Evolutionary conservation across 2,329 filamentous ascomycete species (phyloP).

Genomic region (Stagonosporopsis cucurbitacearum): DNA sequence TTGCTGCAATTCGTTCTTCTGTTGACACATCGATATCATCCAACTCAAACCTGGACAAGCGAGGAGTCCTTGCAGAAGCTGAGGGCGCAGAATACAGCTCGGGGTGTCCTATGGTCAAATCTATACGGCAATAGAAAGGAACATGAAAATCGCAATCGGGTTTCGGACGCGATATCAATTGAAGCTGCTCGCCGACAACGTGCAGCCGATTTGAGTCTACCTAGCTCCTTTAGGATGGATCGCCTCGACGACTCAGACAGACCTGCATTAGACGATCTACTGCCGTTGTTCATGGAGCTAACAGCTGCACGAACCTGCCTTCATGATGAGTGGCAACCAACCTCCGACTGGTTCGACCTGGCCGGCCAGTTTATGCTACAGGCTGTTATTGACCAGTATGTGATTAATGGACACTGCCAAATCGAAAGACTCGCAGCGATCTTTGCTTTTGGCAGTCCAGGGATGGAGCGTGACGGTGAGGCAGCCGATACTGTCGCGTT

Average conservation of each 20-base stretch:
- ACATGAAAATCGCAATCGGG: conserved; percentile 19
- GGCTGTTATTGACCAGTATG: conserved; percentile 57
- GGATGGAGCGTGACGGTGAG: conserved; percentile 28
- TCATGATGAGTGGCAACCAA: conserved; percentile 44
- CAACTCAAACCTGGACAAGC: conserved; percentile 48
- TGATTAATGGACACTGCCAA: conserved; percentile 47
- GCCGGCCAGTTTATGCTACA: conserved; percentile 59
- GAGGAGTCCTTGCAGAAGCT: conserved; percentile 44
- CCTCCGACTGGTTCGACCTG: conserved; percentile 54
- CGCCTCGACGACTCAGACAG: conserved; percentile 45
- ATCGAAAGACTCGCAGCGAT: conserved; percentile 51
- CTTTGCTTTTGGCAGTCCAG: conserved; percentile 55
- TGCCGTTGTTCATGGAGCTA: conserved; percentile 60
- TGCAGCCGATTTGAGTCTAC: conserved; percentile 35
- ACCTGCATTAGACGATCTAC: conserved; percentile 48
- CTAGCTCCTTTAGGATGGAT: conserved; percentile 26
- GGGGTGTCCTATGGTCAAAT: conserved; percentile 26
- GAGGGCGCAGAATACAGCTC: conserved; percentile 45
- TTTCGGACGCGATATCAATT: background rate
- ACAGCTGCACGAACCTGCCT: conserved; percentile 49
- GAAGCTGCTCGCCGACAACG: conserved; percentile 29
- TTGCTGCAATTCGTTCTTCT: conserved; percentile 57
- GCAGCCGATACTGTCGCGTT: conserved; percentile 40
- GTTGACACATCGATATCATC: conserved; percentile 53
- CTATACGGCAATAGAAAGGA: conserved; percentile 30